Base-by-base conservation (phyloP, 2,329 filamentous ascomycete genomes). In the Aspergillus ochraceus region DNA sequence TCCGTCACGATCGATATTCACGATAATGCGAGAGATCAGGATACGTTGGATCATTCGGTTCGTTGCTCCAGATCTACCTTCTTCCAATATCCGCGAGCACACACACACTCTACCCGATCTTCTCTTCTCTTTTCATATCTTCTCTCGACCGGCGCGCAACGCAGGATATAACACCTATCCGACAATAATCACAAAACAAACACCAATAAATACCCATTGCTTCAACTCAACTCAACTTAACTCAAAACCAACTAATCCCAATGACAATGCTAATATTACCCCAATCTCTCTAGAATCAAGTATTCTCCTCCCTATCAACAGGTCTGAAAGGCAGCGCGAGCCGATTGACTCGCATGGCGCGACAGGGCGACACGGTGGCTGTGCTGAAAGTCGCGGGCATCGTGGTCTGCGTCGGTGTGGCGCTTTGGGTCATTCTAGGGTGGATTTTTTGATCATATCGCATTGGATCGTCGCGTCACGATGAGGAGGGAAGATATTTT, bases 1-100 rank as follows among this genome's bases (percentile, higher is more conserved):
- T 91, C 90, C 76, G 92, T 99, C 54, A 99, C 95, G 47, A 87
- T 98, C 66, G 92, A 99, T 80, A 99, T 99, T 72, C 97, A 98
- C 84, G 93, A 98, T 79, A 92, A 95, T 75, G 95, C 95, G 53
- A 87, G 92, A 60, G 87, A 91, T 69, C 94, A 98, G 70, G 87
- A 90, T 66, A 86, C 96, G 64, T 90, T 99, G 67, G 92, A 99
- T 77, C 88, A 87, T 71, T 94, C 91, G 45, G 91, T 96, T 83
- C 60, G 86, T 79, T 66, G 50, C 24, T 42, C 32, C 51, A 51
- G 52, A 49, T 36, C 22, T 19, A 22, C 30, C 45, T 14, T 50
- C 30, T 19, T 46, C 45, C 12, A 24, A 24, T 24, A 3, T 24
- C 22, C 22, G 22, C 24, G 24, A 5, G 24, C 24, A 24, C 24